Conservation (phyloP, 148 eudicot genomes). For the Polygonum maritimum region DNA sequence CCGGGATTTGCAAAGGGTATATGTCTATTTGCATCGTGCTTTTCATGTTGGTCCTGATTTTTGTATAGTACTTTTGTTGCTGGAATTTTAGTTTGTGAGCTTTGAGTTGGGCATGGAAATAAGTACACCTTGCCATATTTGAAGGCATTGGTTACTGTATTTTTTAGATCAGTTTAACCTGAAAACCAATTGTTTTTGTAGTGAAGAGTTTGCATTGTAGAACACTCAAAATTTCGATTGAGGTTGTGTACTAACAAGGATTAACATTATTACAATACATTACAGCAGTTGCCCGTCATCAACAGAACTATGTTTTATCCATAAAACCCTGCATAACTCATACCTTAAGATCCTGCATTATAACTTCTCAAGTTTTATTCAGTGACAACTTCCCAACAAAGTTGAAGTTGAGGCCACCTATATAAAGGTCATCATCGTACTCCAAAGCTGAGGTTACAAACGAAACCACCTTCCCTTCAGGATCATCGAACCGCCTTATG, state of each 20-base stretch:
- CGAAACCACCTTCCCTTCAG: constrained; percentile 43
- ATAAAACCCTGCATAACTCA: background rate
- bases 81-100: background rate
- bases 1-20: background rate
- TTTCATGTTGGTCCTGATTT: background rate
- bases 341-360: background rate
- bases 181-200: too few species aligned
- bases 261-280: background rate
- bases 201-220: background rate
- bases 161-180: background rate
- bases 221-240: background rate
- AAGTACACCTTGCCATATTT: background rate
- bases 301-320: background rate
- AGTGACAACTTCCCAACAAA: constrained; percentile 59
- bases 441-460: constrained; percentile 74
- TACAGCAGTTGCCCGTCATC: background rate
- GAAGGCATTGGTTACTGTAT: background rate
- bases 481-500: constrained; percentile 45
- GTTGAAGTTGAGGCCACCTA: constrained; percentile 52
- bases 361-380: background rate
- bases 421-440: constrained; percentile 59
- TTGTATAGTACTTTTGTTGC: background rate
- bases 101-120: background rate
- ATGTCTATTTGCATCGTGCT: background rate
- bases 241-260: too few species aligned